A percentile compares a stretch with the other conserved stretches of the same genome.
These are phyloP conservation scores for Elsinoe necatrix DNA, from an alignment of 2,329 filamentous ascomycete species.

Conservation along the genomic window DNA sequence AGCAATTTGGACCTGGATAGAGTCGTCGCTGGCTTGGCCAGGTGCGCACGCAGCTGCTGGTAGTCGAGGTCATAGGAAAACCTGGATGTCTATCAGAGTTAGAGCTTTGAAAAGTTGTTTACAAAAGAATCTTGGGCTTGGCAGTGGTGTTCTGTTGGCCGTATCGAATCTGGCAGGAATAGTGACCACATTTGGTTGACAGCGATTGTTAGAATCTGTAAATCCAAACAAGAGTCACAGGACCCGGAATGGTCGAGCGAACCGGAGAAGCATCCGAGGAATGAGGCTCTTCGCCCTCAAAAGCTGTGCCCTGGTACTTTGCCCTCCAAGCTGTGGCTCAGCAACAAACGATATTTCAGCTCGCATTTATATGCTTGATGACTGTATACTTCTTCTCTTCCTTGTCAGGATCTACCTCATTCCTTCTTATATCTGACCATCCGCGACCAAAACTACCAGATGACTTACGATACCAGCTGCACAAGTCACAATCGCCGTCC, in stretches of 20 bases:
- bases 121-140: too few species aligned
- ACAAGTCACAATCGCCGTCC: background rate
- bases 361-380: background rate
- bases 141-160: too few species aligned
- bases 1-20: conserved; percentile 18
- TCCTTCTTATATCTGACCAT: background rate
- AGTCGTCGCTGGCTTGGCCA: conserved; percentile 18
- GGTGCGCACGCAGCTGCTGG: too few species aligned
- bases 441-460: background rate
- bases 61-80: too few species aligned
- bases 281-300: background rate
- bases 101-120: too few species aligned
- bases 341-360: background rate
- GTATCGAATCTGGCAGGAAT: too few species aligned
- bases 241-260: background rate
- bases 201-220: background rate
- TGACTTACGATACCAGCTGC: background rate
- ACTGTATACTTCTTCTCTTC: background rate
- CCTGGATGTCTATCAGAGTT: too few species aligned
- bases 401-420: background rate
- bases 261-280: conserved; percentile 19
- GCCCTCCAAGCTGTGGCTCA: background rate
- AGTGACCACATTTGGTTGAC: background rate
- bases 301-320: background rate
- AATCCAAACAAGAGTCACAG: background rate